Base-by-base conservation (phyloP, 805 yeast species). In the Kodamaea lidongshanica region DNA sequence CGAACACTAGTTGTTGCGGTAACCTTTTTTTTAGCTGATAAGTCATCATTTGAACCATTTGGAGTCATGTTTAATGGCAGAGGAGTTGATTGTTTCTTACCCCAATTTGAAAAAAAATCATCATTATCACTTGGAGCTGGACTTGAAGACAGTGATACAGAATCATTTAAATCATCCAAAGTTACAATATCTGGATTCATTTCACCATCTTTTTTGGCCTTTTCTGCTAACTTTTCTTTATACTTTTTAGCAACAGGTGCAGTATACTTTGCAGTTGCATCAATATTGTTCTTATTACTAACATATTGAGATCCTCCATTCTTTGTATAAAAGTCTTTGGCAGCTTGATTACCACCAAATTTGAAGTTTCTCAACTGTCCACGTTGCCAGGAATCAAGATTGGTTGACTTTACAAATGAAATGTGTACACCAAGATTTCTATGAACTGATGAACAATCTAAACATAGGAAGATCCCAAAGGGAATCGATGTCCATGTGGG, bases 401-500 rank as follows among this genome's bases (percentile, higher is more conserved):
- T 83, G 16, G 92, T 75, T 16, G 96, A 85, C 54, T 87, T 85
- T 36, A 92, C 97, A 65, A 92, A 92, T 21, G 96, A 76, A 48
- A 92, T 79, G 56, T 92, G 98, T 21, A 88, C 96, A 37, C 98
- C 98, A 61, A 92, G 60, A 56, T 87, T 87, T 58, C 98, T 76
- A 65, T 92, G 98, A 30, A 82, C 86, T 3, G 97, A 88, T 32
- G 95, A 83, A 58, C 98, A 92, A 56, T 92, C 95, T 38, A 88
- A 70, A 65, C 98, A 92, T 36, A 92, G 63, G 54, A 88, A 73
- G 30, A 88, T 83, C 33, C 96, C 98, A 58, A 85, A 89, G 9
- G 97, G 95, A 33, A 89, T 87, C 9, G 97, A 89, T 3, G 98
- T 85, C 98, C 98, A 92, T 0, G 97, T 86, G 20, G 98, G 97